Conservation (phyloP, 202 grass and related monocot genomes). For the Panicum hallii region DNA sequence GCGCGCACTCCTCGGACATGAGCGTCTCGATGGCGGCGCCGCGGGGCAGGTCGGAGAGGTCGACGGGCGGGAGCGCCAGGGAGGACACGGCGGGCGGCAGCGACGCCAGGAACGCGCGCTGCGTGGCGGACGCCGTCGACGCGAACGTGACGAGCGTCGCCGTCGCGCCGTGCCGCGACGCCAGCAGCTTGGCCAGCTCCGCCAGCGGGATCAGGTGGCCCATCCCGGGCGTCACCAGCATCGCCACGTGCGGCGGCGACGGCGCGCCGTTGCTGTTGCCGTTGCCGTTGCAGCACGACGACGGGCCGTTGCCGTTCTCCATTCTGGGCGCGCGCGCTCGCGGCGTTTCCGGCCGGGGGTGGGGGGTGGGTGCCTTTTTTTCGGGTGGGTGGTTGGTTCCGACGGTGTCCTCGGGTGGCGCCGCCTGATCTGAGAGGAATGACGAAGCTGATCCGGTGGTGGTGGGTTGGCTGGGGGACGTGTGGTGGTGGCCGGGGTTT, state of each 20-base stretch:
- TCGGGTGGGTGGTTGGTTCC: not conserved
- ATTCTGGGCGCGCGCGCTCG: not conserved
- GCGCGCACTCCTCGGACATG: constrained; percentile 61
- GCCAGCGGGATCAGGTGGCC: constrained; percentile 75
- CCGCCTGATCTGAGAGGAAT: too few species aligned
- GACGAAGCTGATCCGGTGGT: too few species aligned
- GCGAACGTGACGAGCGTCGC: constrained; percentile 61
- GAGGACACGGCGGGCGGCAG: constrained; percentile 36
- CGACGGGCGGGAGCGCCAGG: constrained; percentile 38
- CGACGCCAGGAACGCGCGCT: constrained; percentile 48
- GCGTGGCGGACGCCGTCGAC: constrained; percentile 46
- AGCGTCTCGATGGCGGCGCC: constrained; percentile 55
- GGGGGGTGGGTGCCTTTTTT: too few species aligned
- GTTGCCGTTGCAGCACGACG: not conserved
- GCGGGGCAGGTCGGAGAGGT: constrained; percentile 56
- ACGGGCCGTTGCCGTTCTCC: constrained; percentile 34
- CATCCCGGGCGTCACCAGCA: constrained; percentile 66
- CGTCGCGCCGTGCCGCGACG: constrained; percentile 39
- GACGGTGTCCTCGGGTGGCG: too few species aligned
- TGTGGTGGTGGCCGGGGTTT: too few species aligned
- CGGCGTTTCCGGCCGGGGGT: too few species aligned
- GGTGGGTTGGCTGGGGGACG: too few species aligned
- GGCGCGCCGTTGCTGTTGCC: too few species aligned
- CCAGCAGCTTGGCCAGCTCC: constrained; percentile 55
- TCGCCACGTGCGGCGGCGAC: constrained; percentile 49